A percentile compares a stretch with the other conserved stretches of the same genome.
phyloP scores from a whole-genome alignment of 306 rosid species.

The Hippophae tibetana region DNA sequence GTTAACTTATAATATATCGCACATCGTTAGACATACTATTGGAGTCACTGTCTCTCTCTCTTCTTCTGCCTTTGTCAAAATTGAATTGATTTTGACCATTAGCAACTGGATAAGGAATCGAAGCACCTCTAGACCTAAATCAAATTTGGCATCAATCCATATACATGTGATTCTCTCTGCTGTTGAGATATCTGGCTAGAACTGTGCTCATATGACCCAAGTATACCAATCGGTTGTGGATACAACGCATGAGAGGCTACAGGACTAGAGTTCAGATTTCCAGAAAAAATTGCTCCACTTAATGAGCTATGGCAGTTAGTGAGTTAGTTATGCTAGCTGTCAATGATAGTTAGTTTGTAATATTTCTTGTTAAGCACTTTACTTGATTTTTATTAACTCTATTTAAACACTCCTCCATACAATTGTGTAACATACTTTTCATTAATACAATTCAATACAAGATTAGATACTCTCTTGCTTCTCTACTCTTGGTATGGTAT shows the following conservation, averaged over 20 bases:
- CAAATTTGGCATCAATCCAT: constrained; percentile 34
- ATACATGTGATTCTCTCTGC: constrained; percentile 35
- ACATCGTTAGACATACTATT: constrained; percentile 24
- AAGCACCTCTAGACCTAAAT: constrained; percentile 35
- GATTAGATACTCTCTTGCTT: too few relatives aligned
- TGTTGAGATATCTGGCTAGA: constrained; percentile 44
- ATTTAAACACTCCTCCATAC: too few relatives aligned
- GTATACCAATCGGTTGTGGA: constrained; percentile 26
- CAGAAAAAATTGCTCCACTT: constrained; percentile 33
- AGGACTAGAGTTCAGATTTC: constrained; percentile 35
- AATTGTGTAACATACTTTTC: too few relatives aligned
- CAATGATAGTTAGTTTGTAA: too few relatives aligned
- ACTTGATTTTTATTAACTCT: too few relatives aligned
- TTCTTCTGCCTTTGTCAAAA: constrained; percentile 43
- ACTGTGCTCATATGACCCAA: constrained; percentile 30
- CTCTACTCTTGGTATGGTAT: too few relatives aligned
- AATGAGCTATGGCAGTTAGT: constrained; percentile 20
- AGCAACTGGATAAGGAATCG: constrained; percentile 28
- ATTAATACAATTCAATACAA: too few relatives aligned
- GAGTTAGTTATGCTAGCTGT: too few relatives aligned
- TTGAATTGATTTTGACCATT: constrained; percentile 27
- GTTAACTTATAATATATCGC: constrained; percentile 32
- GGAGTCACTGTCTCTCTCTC: constrained; percentile 42
- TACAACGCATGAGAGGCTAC: constrained; percentile 35
- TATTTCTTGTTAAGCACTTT: too few relatives aligned